A percentile compares a stretch with the other conserved stretches of the same genome.
These are phyloP conservation scores for Metrosideros polymorpha DNA, from an alignment of 441 rosid genomes.

Conservation along the genomic window DNA sequence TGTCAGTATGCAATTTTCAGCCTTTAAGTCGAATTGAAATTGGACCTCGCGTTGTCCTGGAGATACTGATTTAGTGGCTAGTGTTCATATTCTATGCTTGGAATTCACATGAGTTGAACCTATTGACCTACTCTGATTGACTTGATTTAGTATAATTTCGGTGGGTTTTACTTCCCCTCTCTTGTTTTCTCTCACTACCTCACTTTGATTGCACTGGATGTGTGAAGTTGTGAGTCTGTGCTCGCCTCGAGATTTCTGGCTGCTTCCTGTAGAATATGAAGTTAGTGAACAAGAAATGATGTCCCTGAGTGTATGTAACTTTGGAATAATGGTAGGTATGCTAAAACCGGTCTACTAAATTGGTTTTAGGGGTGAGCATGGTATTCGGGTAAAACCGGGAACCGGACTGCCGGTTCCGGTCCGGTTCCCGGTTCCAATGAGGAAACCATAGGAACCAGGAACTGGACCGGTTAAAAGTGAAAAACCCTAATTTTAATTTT, in stretches of 20 bases:
- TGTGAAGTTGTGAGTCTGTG: neutral
- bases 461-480: no score
- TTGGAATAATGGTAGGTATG: neutral
- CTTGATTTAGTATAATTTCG: neutral
- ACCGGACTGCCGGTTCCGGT: no score
- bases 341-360: neutral
- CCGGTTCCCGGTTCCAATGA: no score
- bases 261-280: no score
- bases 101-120: neutral
- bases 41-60: neutral
- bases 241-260: neutral
- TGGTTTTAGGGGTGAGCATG: no score
- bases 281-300: no score
- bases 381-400: no score
- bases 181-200: neutral
- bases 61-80: neutral
- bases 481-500: no score
- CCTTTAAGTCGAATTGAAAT: neutral
- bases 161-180: neutral
- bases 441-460: no score
- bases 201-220: neutral
- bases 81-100: neutral
- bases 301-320: neutral
- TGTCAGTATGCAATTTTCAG: neutral
- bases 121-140: neutral